These are phyloP conservation scores for Penicillium sp. DNA, from an alignment of 2,329 filamentous ascomycete species.

Conservation along the genomic window DNA sequence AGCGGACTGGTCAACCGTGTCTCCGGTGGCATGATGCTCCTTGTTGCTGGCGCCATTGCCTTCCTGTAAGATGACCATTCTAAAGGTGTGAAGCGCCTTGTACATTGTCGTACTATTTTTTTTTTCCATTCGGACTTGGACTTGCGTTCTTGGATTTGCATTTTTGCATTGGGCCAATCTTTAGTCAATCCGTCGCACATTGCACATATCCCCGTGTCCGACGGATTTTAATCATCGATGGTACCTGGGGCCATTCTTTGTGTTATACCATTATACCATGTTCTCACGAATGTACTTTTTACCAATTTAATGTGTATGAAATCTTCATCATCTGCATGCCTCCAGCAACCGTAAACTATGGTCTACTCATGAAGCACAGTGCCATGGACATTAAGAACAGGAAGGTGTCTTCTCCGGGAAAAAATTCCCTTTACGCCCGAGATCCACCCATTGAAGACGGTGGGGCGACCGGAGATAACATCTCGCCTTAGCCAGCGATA, in stretches of 20 bases:
- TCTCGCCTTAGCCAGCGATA: too few relatives aligned
- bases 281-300: neutral
- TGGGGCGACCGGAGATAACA: too few relatives aligned
- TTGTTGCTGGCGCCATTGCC: conserved; percentile 34
- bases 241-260: neutral
- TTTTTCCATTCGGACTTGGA: neutral
- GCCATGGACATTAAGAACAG: too few relatives aligned
- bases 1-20: conserved; percentile 32
- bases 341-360: too few relatives aligned
- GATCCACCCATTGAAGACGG: too few relatives aligned
- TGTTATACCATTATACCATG: neutral
- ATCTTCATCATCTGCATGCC: neutral
- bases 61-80: conserved; percentile 30
- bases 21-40: conserved; percentile 36
- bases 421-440: too few relatives aligned
- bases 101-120: neutral
- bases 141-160: neutral
- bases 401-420: too few relatives aligned
- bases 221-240: neutral
- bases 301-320: neutral
- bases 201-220: neutral
- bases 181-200: neutral
- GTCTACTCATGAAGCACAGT: too few relatives aligned
- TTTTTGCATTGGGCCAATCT: neutral
- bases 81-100: neutral